phyloP scores from a whole-genome alignment of 2,329 filamentous ascomycete genomes.

The Rhytidhysteron rufulum region DNA sequence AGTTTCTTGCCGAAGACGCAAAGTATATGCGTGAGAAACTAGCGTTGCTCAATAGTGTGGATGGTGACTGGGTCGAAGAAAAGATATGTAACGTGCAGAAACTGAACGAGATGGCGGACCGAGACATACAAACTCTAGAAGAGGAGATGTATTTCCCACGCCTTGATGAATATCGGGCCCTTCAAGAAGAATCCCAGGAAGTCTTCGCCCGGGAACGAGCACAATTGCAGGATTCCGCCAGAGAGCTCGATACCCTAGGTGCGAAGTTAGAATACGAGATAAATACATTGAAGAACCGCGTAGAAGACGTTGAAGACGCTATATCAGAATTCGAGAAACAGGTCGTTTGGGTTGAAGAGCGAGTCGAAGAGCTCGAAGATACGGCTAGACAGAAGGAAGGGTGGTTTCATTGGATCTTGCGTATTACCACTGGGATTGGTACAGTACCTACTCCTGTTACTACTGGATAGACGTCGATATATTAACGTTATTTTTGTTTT shows the following conservation, averaged over 20 bases:
- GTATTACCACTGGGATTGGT: constrained; percentile 25
- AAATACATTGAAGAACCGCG: constrained; percentile 70
- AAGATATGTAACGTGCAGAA: constrained; percentile 55
- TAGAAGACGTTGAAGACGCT: constrained; percentile 83
- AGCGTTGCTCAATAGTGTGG: constrained; percentile 51
- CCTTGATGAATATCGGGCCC: constrained; percentile 64
- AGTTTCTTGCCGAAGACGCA: constrained; percentile 50
- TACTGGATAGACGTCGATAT: too few relatives aligned
- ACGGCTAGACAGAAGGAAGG: constrained; percentile 34
- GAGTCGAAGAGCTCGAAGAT: constrained; percentile 57
- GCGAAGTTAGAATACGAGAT: constrained; percentile 93
- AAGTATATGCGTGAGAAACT: constrained; percentile 61
- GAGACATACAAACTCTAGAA: constrained; percentile 58
- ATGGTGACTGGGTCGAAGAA: constrained; percentile 59
- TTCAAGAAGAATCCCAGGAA: constrained; percentile 65
- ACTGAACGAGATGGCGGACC: constrained; percentile 60
- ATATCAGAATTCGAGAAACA: constrained; percentile 75
- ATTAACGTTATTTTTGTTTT: too few relatives aligned
- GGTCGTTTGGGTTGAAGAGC: constrained; percentile 40
- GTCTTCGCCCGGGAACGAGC: constrained; percentile 66
- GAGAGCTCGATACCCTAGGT: constrained; percentile 74
- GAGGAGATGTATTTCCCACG: constrained; percentile 69
- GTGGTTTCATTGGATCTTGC: constrained; percentile 30
- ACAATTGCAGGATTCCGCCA: constrained; percentile 65
- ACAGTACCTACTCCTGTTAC: constrained; percentile 7